A percentile compares a stretch with the other conserved stretches of the same genome.
phyloP scores from a whole-genome alignment of 345 rosid genomes.

The Populus davidiana region DNA sequence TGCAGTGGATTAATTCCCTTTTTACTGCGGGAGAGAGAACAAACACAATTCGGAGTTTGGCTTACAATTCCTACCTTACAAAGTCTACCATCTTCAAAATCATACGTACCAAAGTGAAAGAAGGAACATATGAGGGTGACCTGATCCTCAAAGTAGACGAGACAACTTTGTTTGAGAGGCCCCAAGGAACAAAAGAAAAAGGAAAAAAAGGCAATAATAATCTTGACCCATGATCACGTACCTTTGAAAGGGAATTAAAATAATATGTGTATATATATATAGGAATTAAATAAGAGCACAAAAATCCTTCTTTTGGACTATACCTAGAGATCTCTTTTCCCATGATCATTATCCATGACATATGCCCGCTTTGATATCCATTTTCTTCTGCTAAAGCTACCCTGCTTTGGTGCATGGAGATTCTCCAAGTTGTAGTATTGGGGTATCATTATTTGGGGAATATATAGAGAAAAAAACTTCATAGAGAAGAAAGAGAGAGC shows the following conservation, averaged over 20 bases:
- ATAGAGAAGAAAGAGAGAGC: conserved; percentile 29
- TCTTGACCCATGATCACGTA: conserved; percentile 25
- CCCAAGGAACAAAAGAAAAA: conserved; percentile 41
- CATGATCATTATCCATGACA: conserved; percentile 23
- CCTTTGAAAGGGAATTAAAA: conserved; percentile 5
- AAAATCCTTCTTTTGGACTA: conserved; percentile 46
- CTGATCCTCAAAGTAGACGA: conserved; percentile 35
- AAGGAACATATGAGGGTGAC: conserved; percentile 24
- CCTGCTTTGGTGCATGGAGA: conserved; percentile 38
- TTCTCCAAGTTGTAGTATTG: conserved; percentile 45
- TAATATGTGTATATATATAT: background rate
- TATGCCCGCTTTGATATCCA: conserved; percentile 27
- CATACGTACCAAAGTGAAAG: conserved; percentile 16
- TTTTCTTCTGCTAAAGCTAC: conserved; percentile 32
- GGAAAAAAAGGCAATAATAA: conserved; percentile 19
- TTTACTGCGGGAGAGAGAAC: too few species aligned
- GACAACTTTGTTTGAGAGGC: conserved; percentile 60
- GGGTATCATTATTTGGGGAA: conserved; percentile 28
- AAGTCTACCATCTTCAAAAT: background rate
- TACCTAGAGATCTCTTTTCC: conserved; percentile 21
- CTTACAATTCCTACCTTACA: too few species aligned
- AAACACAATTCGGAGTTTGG: too few species aligned
- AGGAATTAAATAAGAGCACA: conserved; percentile 23
- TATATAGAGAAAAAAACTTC: conserved; percentile 29
- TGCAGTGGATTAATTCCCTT: too few species aligned